Evolutionary conservation across 2,329 filamentous ascomycete species (phyloP).

Genomic region (Huntiella moniliformis): DNA sequence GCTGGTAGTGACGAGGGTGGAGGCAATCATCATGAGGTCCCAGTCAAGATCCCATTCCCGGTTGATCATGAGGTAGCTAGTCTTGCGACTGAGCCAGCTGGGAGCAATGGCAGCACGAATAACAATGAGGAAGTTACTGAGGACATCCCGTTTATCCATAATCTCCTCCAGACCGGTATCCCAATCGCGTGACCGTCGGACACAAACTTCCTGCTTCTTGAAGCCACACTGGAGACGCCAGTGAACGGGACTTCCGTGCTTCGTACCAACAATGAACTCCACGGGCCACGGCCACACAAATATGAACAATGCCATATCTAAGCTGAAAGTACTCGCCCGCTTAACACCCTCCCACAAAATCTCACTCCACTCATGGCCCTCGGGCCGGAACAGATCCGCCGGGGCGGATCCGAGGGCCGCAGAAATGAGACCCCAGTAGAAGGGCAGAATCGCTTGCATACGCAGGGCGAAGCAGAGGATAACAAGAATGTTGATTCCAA

Average conservation of each 20-base stretch:
- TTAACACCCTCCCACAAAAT: constrained; percentile 37
- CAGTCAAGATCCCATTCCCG: constrained; percentile 79
- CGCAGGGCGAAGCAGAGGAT: constrained; percentile 46
- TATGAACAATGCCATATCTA: constrained; percentile 53
- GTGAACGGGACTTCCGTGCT: constrained; percentile 39
- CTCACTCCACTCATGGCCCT: constrained; percentile 34
- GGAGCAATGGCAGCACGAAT: constrained; percentile 52
- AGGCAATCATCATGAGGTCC: constrained; percentile 56
- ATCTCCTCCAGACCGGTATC: constrained; percentile 38
- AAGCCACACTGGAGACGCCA: constrained; percentile 69
- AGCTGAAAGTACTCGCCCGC: constrained; percentile 45
- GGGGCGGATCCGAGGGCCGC: constrained; percentile 48
- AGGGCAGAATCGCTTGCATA: constrained; percentile 47
- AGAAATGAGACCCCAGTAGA: constrained; percentile 50
- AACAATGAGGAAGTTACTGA: constrained; percentile 39
- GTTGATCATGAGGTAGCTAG: constrained; percentile 73
- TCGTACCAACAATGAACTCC: constrained; percentile 46
- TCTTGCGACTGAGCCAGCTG: constrained; percentile 53
- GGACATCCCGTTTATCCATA: constrained; percentile 19
- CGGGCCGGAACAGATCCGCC: constrained; percentile 44
- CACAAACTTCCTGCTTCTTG: constrained; percentile 59
- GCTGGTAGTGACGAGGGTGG: constrained; percentile 47
- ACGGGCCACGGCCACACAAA: constrained; percentile 57
- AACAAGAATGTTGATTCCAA: constrained; percentile 56
- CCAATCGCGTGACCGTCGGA: constrained; percentile 61